Evolutionary conservation across 2,329 filamentous ascomycete genomes (phyloP).

Genomic region (Exophiala calicioides): DNA sequence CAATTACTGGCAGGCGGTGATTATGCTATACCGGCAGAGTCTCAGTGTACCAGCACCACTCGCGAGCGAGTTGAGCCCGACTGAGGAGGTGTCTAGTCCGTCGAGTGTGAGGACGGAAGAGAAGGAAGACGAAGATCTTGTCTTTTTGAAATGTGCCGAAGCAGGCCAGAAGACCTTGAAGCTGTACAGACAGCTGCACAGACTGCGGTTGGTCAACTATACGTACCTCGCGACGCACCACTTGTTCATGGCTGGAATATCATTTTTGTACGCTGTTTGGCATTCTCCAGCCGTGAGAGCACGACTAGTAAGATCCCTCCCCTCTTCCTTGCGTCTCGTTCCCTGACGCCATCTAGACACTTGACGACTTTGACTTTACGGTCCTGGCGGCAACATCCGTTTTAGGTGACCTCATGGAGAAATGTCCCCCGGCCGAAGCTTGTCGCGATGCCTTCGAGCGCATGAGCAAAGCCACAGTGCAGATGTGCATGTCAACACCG

Average conservation of each 20-base stretch:
- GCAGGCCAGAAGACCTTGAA: constrained; percentile 90
- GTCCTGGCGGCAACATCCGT: constrained; percentile 91
- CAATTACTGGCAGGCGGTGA: constrained; percentile 97
- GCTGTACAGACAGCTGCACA: constrained; percentile 84
- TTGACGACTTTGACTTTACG: constrained; percentile 98
- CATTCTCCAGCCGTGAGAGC: constrained; percentile 87
- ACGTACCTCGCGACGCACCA: constrained; percentile 95
- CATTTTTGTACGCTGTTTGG: constrained; percentile 96
- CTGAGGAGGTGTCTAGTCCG: constrained; percentile 61
- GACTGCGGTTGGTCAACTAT: constrained; percentile 88
- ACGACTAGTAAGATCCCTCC: constrained; percentile 66
- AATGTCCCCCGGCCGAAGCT: constrained; percentile 91
- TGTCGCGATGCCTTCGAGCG: constrained; percentile 93
- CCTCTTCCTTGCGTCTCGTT: not conserved
- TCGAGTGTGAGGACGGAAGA: constrained; percentile 48
- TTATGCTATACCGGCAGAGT: constrained; percentile 92
- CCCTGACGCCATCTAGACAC: constrained; percentile 53
- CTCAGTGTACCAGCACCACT: constrained; percentile 81
- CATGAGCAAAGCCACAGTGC: constrained; percentile 91
- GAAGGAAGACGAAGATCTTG: constrained; percentile 76
- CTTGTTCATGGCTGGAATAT: constrained; percentile 94
- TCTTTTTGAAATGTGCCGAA: constrained; percentile 93
- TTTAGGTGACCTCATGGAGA: constrained; percentile 85
- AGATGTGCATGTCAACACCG: constrained; percentile 87
- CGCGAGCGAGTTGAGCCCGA: constrained; percentile 69